A percentile compares a stretch with the other conserved stretches of the same genome.
Evolutionary conservation across 441 rosid species (phyloP).

Genomic region (Bocquillonia castaneifolia): DNA sequence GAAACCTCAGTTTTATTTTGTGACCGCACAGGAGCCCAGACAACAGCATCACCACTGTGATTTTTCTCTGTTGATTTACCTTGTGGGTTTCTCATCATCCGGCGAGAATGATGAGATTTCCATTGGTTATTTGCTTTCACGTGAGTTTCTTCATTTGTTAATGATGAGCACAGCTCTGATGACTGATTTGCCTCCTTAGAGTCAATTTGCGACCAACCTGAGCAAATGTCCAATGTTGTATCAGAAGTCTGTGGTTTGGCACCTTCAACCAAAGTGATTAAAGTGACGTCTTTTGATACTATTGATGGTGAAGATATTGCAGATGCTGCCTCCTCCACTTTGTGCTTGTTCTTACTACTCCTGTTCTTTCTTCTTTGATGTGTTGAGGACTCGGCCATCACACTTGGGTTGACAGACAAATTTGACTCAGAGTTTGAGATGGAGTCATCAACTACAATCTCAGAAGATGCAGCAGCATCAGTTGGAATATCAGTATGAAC

Average conservation of each 20-base stretch:
- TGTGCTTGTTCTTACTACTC: constrained; percentile 61
- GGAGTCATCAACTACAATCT: constrained; percentile 34
- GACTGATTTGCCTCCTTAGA: constrained; percentile 45
- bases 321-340: constrained; percentile 50
- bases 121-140: constrained; percentile 45
- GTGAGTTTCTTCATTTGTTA: constrained; percentile 54
- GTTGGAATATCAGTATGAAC: constrained; percentile 27
- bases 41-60: constrained; percentile 50
- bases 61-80: constrained; percentile 51
- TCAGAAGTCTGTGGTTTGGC: constrained; percentile 38
- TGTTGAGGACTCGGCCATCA: constrained; percentile 39
- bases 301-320: constrained; percentile 27
- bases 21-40: constrained; percentile 86
- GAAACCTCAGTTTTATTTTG: constrained; percentile 55
- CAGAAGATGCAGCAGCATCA: constrained; percentile 29
- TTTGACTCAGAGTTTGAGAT: constrained; percentile 33
- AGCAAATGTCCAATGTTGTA: constrained; percentile 29
- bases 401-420: constrained; percentile 34
- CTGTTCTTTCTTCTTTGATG: constrained; percentile 57
- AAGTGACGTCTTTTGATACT: constrained; percentile 34
- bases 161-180: constrained; percentile 39
- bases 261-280: constrained; percentile 32
- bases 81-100: constrained; percentile 45
- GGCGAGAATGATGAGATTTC: constrained; percentile 72
- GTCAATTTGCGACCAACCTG: constrained; percentile 28